Base-by-base conservation (phyloP, 2,329 filamentous ascomycete genomes). In the Orbilia blumenaviensis region DNA sequence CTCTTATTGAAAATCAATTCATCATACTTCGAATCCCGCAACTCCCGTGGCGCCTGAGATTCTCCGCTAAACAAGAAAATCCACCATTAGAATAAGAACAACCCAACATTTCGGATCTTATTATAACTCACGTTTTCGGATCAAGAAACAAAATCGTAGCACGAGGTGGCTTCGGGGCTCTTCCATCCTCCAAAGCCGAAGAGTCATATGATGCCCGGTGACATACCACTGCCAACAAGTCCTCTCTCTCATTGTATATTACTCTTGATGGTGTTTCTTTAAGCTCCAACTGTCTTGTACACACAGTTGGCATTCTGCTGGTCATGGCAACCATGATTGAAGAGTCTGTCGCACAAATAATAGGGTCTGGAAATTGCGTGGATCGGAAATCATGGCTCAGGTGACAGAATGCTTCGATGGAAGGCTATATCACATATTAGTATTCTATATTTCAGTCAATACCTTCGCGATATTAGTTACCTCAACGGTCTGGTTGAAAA, bases 1-100 rank as follows among this genome's bases (percentile, higher is more conserved):
- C 71, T 76, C 41, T 78, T 80, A 36, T 71, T 78, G 58, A 80
- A 80, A 8, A 80, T 79, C n/a, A 74, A 34, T 16, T 80, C 77
- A 27, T 74, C 72, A 38, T 77, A 79, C 50, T 77, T 76, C 21
- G 62, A 67, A 54, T 80, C 79, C 12, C 62, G 66, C n/a, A 80
- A 66, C 27, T 80, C 79, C 21, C 74, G 52, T 7, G 79, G 75
- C 12, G 66, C 58, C 34, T 54, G 68, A 4, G 66, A 52, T 32
- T 78, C 64, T 10, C 79, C 79, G 38, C 79, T 80, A 54, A 54
- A n/a, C 5, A n/a, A n/a, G 29, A 23, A 56, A 18, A 14, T 44
- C 1, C 18, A n/a, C n/a, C n/a, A 36, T 23, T 46, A 50, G 38
- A 56, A 54, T 9, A 6, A 18, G 12, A n/a, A 18, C 9, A 12